Conservation (phyloP, 164 flowering plant genomes). For the Chimonanthus salicifolius region DNA sequence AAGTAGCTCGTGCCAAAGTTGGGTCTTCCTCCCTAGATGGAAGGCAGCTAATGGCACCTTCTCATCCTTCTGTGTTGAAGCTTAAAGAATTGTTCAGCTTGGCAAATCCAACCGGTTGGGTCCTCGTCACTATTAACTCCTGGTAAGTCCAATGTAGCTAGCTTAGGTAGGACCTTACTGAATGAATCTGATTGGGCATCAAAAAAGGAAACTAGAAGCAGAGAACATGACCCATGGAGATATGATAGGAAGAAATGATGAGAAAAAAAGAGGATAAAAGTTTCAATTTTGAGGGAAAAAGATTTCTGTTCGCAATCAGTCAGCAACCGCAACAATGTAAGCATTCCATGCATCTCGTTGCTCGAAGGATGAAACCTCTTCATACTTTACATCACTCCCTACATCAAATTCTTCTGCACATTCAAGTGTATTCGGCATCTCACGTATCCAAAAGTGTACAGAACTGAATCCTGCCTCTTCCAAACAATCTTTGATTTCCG, state of each 20-base stretch:
- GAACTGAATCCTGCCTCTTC: slow-evolving; percentile 80
- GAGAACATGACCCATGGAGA: neutral
- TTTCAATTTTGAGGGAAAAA: too few relatives aligned
- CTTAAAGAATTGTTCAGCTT: too few relatives aligned
- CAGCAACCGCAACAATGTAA: slow-evolving; percentile 67
- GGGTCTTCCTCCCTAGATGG: too few relatives aligned
- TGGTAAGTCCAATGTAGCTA: too few relatives aligned
- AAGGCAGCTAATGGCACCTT: too few relatives aligned
- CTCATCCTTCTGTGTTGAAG: too few relatives aligned
- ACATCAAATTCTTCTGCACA: slow-evolving; percentile 48
- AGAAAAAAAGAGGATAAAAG: neutral
- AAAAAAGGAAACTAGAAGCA: neutral
- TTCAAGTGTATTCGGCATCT: slow-evolving; percentile 65
- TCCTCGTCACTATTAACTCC: too few relatives aligned
- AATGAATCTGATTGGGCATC: too few relatives aligned
- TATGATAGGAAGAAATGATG: neutral
- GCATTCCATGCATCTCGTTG: slow-evolving; percentile 98
- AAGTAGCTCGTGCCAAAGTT: too few relatives aligned
- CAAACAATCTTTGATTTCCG: slow-evolving; percentile 87
- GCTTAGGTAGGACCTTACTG: too few relatives aligned
- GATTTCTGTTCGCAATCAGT: slow-evolving; percentile 5
- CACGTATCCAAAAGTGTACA: slow-evolving; percentile 81
- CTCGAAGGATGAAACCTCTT: slow-evolving; percentile 61
- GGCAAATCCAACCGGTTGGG: too few relatives aligned
- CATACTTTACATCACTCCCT: slow-evolving; percentile 65